These are phyloP conservation scores for Globisporangium nunn DNA, from an alignment of 352 stramenopile species.

Conservation along the genomic window DNA sequence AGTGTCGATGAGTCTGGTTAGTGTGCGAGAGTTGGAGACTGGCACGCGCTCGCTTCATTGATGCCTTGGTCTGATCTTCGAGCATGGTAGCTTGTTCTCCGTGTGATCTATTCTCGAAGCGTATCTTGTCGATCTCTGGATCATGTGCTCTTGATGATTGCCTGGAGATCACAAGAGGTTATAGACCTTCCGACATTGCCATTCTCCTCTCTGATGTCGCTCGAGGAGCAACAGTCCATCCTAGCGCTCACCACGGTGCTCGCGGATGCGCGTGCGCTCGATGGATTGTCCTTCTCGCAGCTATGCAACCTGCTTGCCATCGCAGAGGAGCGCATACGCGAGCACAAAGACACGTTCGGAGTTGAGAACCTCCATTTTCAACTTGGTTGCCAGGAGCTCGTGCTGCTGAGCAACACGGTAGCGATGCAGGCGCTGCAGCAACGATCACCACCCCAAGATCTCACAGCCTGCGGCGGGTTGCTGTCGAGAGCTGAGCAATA, in stretches of 20 bases:
- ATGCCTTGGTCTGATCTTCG: too few relatives aligned
- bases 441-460: background rate
- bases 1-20: too few relatives aligned
- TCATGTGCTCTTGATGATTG: too few relatives aligned
- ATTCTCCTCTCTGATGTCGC: conserved; percentile 1
- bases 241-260: conserved; percentile 37
- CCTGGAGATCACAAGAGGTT: too few relatives aligned
- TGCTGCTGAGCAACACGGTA: conserved; percentile 51
- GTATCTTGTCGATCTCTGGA: too few relatives aligned
- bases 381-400: conserved; percentile 52
- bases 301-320: conserved; percentile 26
- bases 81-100: too few relatives aligned
- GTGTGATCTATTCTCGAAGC: too few relatives aligned
- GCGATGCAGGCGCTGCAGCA: conserved; percentile 42
- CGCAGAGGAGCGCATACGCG: conserved; percentile 33
- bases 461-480: conserved; percentile 20
- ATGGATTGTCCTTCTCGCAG: background rate
- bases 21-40: background rate
- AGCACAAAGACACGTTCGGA: conserved; percentile 40
- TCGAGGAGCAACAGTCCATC: conserved; percentile 29
- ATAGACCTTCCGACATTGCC: background rate
- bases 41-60: too few relatives aligned
- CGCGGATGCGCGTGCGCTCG: conserved; percentile 17
- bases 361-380: conserved; percentile 34
- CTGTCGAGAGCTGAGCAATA: conserved; percentile 45